Conservation (phyloP, 352 stramenopile species). For the Phytophthora agathidicida region DNA sequence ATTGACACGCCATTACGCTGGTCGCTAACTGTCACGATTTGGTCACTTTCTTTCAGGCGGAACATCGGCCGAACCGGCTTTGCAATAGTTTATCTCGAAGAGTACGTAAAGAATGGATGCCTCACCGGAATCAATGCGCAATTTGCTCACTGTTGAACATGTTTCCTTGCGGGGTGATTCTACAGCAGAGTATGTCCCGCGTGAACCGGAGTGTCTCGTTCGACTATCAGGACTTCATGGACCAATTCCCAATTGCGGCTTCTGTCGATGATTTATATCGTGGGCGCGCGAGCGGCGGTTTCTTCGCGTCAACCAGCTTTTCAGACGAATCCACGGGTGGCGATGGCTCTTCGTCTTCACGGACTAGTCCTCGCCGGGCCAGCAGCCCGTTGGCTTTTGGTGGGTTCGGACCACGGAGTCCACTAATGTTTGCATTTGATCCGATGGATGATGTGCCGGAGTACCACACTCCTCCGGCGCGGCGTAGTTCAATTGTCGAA, state of each 20-base stretch:
- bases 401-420: constrained; percentile 69
- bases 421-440: constrained; percentile 82
- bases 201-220: constrained; percentile 80
- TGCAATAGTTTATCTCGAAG: constrained; percentile 63
- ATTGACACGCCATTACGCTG: neutral
- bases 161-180: constrained; percentile 5
- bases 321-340: constrained; percentile 62
- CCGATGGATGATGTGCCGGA: constrained; percentile 70
- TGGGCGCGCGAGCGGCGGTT: constrained; percentile 41
- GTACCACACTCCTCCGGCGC: constrained; percentile 24
- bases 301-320: constrained; percentile 56
- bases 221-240: constrained; percentile 68
- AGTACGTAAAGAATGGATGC: constrained; percentile 40
- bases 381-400: constrained; percentile 65
- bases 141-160: constrained; percentile 24
- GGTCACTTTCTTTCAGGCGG: constrained; percentile 35
- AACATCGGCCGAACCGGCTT: constrained; percentile 55
- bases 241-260: constrained; percentile 37
- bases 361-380: constrained; percentile 55
- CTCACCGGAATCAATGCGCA: constrained; percentile 9
- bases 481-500: constrained; percentile 22
- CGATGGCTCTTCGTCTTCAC: constrained; percentile 41
- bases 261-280: constrained; percentile 67
- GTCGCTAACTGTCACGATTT: constrained; percentile 6
- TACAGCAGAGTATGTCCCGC: constrained; percentile 63